Base-by-base conservation (phyloP, 106 monocot genomes). In the Hemerocallis citrina region DNA sequence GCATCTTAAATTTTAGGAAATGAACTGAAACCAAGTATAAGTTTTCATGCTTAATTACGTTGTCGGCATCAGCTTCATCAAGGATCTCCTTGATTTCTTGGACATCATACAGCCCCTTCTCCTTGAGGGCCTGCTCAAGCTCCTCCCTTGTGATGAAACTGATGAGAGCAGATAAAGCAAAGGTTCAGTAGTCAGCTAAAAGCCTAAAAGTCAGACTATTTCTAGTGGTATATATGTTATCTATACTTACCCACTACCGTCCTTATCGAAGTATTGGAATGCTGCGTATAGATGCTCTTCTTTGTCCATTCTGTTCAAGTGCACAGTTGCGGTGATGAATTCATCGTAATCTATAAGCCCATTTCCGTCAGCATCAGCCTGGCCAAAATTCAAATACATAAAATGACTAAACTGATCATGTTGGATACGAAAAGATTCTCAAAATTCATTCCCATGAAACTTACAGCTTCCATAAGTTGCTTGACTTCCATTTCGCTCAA, bases 341-440 rank as follows among this genome's bases (percentile, higher is more conserved):
- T 92, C 92, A 12, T 86, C 83, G 45, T 92, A 92, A 42, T 92
- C 92, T 16, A 92, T 92, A 0, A 77, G 77, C 21, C 92, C 92
- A 57, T 92, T 86, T 31, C 92, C 92, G 77, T 92, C 92, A 1
- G 83, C 92, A 71, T 92, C 92, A 61, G 92, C 92, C 90, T 91
- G 48, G 28, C 15, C n/a, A 51, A 51, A 21, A 8, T n/a, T 14
- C 8, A 38, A 38, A 38, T 0, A 21, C 1, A 20, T 13, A 51
- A 51, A 51, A 51, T n/a, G 50, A 24, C 8, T n/a, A 20, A 8
- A 51, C 8, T n/a, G 2, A n/a, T 20, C 8, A 1, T 51, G 20
- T 51, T n/a, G n/a, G 2, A 13, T 51, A n/a, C 13, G 11, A 38
- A 51, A 17, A n/a, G 12, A 51, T 51, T 17, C 19, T 51, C 20